Evolutionary conservation across 2,329 filamentous ascomycete genomes (phyloP), one percentile per base, ranked within the genome.

Genomic region (Colletotrichum horii): DNA sequence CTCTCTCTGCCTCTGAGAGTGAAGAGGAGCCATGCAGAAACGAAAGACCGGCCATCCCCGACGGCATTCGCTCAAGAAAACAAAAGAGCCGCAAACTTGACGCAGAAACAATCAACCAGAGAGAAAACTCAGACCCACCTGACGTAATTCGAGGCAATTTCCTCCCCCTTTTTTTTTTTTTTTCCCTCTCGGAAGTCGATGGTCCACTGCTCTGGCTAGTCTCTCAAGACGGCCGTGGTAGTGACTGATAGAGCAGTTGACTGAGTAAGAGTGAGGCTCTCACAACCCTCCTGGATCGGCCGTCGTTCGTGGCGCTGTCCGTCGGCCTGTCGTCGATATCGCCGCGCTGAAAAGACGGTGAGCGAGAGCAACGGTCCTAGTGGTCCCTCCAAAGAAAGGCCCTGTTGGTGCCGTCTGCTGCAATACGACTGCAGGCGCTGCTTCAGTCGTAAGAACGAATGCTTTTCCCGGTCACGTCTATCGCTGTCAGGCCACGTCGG

Each of bases 131-230:
- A 4, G 73, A 73, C 70, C 73, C 70, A 75, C 73, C 73, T 75
- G 73, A 75, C 73, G 73, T 73, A 69, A 69, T 73, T 73, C 64
- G 62, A 75, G 70, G 43, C 26, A 69, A 62, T 67, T 72, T 30
- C 56, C 58, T 64, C 11, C 32, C 66, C 71, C 66, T 26, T 38
- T 43, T 74, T 52, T 2, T 11, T 14, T 19, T 62, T 24, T n/a
- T n/a, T n/a, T n/a, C n/a, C n/a, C 3, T 15, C 30, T n/a, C 26
- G 1, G 24, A 38, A 30, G 3, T 36, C 22, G 68, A 56, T 71
- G 36, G 24, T 26, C 52, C 34, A 48, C 52, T 24, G 15, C 52
- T 32, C 52, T 43, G 7, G 16, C 14, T 22, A n/a, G 12, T 6
- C n/a, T 32, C 36, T 7, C 19, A 2, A 19, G 15, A 36, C 28